Evolutionary conservation across 345 rosid genomes (phyloP).

Genomic region (Triadica sebifera): DNA sequence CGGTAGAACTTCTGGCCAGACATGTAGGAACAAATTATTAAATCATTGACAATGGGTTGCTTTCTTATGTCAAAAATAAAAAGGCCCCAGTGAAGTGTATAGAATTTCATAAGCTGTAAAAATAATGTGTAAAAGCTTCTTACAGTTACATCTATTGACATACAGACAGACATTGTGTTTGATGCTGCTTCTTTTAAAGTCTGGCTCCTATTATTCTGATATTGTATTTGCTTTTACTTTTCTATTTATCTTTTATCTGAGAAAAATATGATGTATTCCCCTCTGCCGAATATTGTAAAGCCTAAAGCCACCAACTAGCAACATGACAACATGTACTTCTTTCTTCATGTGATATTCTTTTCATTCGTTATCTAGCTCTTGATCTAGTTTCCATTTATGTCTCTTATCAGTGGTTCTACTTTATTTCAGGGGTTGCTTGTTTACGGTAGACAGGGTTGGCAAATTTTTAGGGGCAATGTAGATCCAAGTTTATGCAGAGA

Average conservation of each 20-base stretch:
- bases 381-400: slow-evolving; percentile 10
- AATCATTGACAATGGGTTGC: neutral
- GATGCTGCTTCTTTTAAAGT: neutral
- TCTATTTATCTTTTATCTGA: neutral
- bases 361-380: neutral
- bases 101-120: neutral
- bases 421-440: slow-evolving; percentile 85
- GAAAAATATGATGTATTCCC: neutral
- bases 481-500: slow-evolving; percentile 78
- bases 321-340: no score
- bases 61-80: no score
- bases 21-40: neutral
- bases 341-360: slow-evolving; percentile 2
- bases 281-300: neutral
- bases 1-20: neutral
- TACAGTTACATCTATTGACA: neutral
- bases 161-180: neutral
- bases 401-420: slow-evolving; percentile 17
- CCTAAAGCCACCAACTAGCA: no score
- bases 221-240: neutral
- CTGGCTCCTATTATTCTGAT: neutral
- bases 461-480: slow-evolving; percentile 74
- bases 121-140: neutral
- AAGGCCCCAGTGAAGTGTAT: neutral
- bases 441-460: slow-evolving; percentile 85